phyloP scores from a whole-genome alignment of 805 yeast genomes.

The Spathaspora passalidarum region DNA sequence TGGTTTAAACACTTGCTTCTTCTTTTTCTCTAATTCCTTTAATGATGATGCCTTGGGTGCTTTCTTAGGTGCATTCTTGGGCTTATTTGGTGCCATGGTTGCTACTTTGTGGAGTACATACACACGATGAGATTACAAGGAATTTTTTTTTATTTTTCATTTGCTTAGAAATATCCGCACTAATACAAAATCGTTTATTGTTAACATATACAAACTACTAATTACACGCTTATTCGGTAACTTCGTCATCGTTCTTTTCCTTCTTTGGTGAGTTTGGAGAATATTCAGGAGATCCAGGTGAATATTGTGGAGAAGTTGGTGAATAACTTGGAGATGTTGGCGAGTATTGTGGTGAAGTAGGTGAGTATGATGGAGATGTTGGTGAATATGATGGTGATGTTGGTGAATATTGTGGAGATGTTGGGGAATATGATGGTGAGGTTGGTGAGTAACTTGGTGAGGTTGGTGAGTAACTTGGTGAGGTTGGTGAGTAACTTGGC shows the following conservation, averaged over 20 bases:
- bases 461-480: constrained; percentile 78
- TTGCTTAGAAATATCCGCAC: neutral
- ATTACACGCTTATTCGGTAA: neutral
- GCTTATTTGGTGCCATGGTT: neutral
- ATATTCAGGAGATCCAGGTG: constrained; percentile 46
- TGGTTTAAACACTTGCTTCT: constrained; percentile 61
- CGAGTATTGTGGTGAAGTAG: constrained; percentile 45
- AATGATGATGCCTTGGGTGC: constrained; percentile 29
- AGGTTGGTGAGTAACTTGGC: constrained; percentile 61
- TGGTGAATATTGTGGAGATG: constrained; percentile 74
- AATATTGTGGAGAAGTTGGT: constrained; percentile 68
- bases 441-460: constrained; percentile 80
- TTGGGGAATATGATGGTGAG: constrained; percentile 65
- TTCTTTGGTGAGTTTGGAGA: constrained; percentile 42
- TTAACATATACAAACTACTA: neutral
- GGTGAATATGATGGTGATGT: constrained; percentile 71
- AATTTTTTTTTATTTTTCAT: neutral
- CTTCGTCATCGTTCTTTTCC: constrained; percentile 15
- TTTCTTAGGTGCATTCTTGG: constrained; percentile 2
- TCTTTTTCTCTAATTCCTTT: constrained; percentile 47
- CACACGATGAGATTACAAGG: neutral
- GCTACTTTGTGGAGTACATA: neutral
- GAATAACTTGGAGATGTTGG: constrained; percentile 50
- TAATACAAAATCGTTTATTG: neutral
- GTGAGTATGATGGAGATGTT: constrained; percentile 65